Percentiles rank a stretch among this genome's conserved stretches.
Evolutionary conservation across 2,329 filamentous ascomycete genomes (phyloP).

Genomic region (Ophiobolus disseminans): DNA sequence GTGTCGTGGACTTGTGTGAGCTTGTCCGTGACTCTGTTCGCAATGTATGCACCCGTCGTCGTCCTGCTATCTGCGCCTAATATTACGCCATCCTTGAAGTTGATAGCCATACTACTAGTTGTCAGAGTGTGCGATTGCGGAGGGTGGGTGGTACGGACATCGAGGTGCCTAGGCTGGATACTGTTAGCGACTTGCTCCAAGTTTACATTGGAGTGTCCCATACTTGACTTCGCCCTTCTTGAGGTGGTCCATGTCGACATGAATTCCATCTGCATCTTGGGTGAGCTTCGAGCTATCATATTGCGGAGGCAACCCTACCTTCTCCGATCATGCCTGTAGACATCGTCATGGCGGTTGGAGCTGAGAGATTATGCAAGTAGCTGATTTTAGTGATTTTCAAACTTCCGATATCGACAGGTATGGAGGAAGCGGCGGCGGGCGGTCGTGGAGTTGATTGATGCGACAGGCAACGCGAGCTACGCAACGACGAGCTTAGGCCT

Average conservation of each 20-base stretch:
- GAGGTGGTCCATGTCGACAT: constrained; percentile 97
- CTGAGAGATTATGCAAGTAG: constrained; percentile 1
- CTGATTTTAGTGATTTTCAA: constrained; percentile 1
- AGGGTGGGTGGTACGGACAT: constrained; percentile 69
- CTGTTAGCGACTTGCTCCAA: constrained; percentile 1
- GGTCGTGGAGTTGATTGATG: constrained; percentile 4
- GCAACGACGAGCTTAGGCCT: constrained; percentile 17
- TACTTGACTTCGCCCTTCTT: constrained; percentile 99
- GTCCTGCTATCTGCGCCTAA: constrained; percentile 97
- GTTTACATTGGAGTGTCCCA: constrained; percentile 49
- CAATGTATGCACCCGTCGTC: constrained; percentile 97
- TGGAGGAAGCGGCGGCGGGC: neutral
- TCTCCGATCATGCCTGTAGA: constrained; percentile 48
- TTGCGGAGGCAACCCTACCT: constrained; percentile 32
- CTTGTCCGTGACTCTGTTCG: constrained; percentile 99
- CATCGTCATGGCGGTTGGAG: constrained; percentile 34
- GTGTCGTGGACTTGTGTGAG: constrained; percentile 98
- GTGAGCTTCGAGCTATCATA: constrained; percentile 34
- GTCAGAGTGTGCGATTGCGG: constrained; percentile 23
- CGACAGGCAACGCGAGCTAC: constrained; percentile 22
- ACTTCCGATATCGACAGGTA: constrained; percentile 4
- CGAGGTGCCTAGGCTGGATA: constrained; percentile 84
- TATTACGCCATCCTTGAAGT: constrained; percentile 98
- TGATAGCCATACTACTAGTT: constrained; percentile 86
- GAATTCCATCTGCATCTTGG: constrained; percentile 82